Percentiles rank a stretch among this genome's conserved stretches.
Evolutionary conservation across 148 eudicot genomes (phyloP).

Genomic region (Rhododendron kiyosumense): DNA sequence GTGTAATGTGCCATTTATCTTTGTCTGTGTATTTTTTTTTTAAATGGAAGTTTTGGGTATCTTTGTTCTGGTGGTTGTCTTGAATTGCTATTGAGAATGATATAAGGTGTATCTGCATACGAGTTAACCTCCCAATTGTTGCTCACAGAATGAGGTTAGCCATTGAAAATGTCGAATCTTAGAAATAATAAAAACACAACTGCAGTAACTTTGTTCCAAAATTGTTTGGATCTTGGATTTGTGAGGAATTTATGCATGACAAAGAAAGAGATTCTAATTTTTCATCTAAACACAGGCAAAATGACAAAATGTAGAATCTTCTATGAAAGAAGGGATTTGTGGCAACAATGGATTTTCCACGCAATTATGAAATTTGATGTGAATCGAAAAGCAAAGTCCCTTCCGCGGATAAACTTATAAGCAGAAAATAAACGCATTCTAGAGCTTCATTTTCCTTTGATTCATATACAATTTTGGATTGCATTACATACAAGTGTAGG

Average conservation of each 20-base stretch:
- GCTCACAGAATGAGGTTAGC: neutral
- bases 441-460: neutral
- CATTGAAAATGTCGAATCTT: neutral
- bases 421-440: no score
- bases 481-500: neutral
- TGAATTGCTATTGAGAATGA: neutral
- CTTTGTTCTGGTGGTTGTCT: neutral
- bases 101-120: neutral
- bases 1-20: neutral
- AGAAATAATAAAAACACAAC: neutral
- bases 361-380: no score
- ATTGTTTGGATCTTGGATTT: neutral
- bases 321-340: no score
- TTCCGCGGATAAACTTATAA: no score
- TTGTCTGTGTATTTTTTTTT: no score
- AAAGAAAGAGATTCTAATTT: neutral
- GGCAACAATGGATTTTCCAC: no score
- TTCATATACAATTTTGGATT: neutral
- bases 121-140: neutral
- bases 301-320: neutral
- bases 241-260: neutral
- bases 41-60: neutral
- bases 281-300: neutral
- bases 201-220: neutral
- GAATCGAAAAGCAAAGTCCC: no score